These are phyloP conservation scores for Pythium guiyangense DNA, from an alignment of 352 stramenopile species.

Conservation along the genomic window DNA sequence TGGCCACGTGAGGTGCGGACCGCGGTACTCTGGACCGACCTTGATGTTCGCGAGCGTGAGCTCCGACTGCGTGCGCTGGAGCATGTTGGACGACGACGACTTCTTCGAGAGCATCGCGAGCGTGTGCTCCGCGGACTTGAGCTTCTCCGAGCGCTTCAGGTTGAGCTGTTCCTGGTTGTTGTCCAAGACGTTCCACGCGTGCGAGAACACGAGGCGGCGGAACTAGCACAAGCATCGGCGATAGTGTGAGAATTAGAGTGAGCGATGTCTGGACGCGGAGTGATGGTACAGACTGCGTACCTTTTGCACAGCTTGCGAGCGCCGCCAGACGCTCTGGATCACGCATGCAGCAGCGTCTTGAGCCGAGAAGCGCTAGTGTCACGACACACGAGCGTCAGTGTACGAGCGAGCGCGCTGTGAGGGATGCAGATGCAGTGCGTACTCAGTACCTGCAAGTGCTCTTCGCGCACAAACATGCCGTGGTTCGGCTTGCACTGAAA, in stretches of 20 bases:
- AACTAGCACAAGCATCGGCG: conserved; percentile 33
- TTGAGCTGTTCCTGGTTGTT: conserved; percentile 90
- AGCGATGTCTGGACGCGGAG: neutral
- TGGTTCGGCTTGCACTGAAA: conserved; percentile 84
- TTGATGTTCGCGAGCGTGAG: conserved; percentile 44
- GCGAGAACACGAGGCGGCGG: conserved; percentile 68
- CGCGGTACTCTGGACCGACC: conserved; percentile 60
- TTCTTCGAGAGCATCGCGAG: conserved; percentile 71
- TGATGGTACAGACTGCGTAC: conserved; percentile 14
- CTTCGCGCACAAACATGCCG: conserved; percentile 81
- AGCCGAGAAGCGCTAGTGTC: conserved; percentile 63
- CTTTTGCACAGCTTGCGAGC: conserved; percentile 68
- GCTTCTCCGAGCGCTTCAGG: conserved; percentile 81
- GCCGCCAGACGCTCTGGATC: conserved; percentile 74
- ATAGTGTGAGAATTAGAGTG: neutral
- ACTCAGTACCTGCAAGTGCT: conserved; percentile 66
- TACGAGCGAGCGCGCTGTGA: too few species aligned
- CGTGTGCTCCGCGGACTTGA: conserved; percentile 80
- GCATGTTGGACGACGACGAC: conserved; percentile 11
- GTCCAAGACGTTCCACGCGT: conserved; percentile 88
- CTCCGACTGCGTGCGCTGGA: conserved; percentile 51
- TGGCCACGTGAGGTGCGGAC: conserved; percentile 79
- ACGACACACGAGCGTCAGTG: too few species aligned
- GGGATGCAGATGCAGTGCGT: too few species aligned
- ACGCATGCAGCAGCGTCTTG: conserved; percentile 71